Conservation (phyloP, 2,329 filamentous ascomycete genomes). For the Penicillium sclerotiorum region DNA sequence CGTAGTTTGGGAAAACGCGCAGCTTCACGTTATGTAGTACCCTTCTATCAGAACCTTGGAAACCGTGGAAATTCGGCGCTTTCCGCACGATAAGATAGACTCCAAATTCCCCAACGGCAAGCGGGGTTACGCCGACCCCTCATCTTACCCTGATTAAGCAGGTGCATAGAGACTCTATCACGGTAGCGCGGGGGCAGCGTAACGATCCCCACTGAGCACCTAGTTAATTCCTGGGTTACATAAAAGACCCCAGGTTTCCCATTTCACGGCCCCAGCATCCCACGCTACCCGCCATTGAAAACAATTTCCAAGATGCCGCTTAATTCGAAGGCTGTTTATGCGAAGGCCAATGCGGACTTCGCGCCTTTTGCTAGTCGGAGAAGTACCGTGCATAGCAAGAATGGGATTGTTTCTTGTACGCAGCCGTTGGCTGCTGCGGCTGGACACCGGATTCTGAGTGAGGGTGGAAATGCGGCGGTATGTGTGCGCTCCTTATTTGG, state of each 20-base stretch:
- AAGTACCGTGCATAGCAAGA: slow-evolving; percentile 90
- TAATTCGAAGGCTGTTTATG: slow-evolving; percentile 53
- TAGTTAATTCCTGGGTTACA: too few species aligned
- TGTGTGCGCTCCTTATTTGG: background rate
- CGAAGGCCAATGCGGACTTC: slow-evolving; percentile 49
- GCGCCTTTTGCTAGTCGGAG: slow-evolving; percentile 66
- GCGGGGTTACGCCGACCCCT: slow-evolving; percentile 5
- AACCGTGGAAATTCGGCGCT: background rate
- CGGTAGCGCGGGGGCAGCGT: background rate
- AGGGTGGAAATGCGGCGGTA: slow-evolving; percentile 62
- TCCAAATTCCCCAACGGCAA: slow-evolving; percentile 10
- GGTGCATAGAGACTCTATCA: background rate
- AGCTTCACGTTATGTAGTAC: too few species aligned
- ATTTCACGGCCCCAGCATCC: too few species aligned
- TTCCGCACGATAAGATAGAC: slow-evolving; percentile 10
- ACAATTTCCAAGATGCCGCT: slow-evolving; percentile 47
- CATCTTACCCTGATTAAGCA: background rate
- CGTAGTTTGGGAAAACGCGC: too few species aligned
- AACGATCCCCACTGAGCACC: too few species aligned
- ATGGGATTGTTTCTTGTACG: slow-evolving; percentile 86
- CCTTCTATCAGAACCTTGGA: too few species aligned
- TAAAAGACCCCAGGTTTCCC: too few species aligned
- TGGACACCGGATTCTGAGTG: slow-evolving; percentile 79
- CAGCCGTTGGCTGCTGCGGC: slow-evolving; percentile 89
- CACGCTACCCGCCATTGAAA: background rate